Conservation (phyloP, 2,329 filamentous ascomycete genomes). For the Pestalotiopsis fici region DNA sequence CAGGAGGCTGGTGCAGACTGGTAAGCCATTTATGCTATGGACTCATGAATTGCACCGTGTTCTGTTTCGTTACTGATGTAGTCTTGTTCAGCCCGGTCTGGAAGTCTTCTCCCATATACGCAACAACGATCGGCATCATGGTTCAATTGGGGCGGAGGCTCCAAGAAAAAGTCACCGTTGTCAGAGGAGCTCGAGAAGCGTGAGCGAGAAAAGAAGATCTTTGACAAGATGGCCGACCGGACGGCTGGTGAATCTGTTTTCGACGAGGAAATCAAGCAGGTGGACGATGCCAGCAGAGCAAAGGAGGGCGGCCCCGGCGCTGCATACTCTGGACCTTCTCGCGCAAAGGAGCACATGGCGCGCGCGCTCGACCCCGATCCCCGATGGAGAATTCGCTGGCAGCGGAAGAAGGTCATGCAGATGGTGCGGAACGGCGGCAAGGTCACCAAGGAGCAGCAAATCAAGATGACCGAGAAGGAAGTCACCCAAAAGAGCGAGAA, state of each 20-base stretch:
- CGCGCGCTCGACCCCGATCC: conserved; percentile 76
- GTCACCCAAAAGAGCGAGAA: conserved; percentile 63
- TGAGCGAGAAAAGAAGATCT: conserved; percentile 43
- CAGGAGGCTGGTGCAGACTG: conserved; percentile 59
- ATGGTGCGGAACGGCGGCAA: conserved; percentile 70
- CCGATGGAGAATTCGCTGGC: conserved; percentile 69
- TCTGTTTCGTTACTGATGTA: conserved; percentile 1
- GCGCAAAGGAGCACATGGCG: conserved; percentile 53
- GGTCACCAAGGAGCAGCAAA: conserved; percentile 63
- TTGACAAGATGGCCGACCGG: conserved; percentile 43
- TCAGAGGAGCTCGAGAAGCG: conserved; percentile 31
- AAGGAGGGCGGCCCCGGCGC: conserved; percentile 5
- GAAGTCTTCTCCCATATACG: conserved; percentile 27
- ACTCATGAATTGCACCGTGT: not conserved
- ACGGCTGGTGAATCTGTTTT: conserved; percentile 61
- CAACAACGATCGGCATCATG: conserved; percentile 46
- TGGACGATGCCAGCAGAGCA: conserved; percentile 17
- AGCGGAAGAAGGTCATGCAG: conserved; percentile 81
- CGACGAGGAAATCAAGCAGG: conserved; percentile 53
- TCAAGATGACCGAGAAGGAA: conserved; percentile 65
- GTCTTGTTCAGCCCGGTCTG: conserved; percentile 17
- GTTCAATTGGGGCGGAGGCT: conserved; percentile 38
- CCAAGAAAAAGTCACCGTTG: conserved; percentile 19
- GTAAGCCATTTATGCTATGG: conserved; percentile 43
- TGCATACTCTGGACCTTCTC: conserved; percentile 37